Base-by-base conservation (phyloP, 1,139 yeast species). In the Lodderomyces parapsilosis region DNA sequence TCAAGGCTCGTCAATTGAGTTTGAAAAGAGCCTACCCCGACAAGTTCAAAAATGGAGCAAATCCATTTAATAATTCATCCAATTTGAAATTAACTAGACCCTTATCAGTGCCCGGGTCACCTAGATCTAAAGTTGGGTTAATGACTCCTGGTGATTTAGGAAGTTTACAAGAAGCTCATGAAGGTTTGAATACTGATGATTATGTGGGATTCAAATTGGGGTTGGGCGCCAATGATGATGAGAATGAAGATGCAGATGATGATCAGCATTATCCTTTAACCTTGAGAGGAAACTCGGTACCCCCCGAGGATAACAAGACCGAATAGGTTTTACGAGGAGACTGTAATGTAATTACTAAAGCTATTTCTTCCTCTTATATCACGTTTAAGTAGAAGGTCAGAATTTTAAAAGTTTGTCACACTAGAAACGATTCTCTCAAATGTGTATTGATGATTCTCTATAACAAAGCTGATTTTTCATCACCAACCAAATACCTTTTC, bases 71-170 rank as follows among this genome's bases (percentile, higher is more conserved):
- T 44, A 65, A 68, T 50, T 60, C 65, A 36, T 61, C 65, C 44
- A 74, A 78, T 59, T 66, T 83, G 59, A 93, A 91, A 67, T 80
- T 93, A 50, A 84, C 96, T 13, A 78, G 96, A 57, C 98, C 98
- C 11, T 74, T 93, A 54, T 85, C 95, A 47, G 98, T 89, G 13
- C 99, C 98, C 2, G 98, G 98, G 1, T 90, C 97, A 13, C 99
- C 99, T 45, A 71, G 89, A 50, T 35, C 44, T 10, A 70, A 66
- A 51, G 56, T 77, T 40, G 84, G 88, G 14, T 66, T 81, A 53
- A 90, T 89, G 96, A 93, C 99, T 1, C 99, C 99, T 0, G 99
- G 99, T 40, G 98, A 93, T 63, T 77, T 93, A 53, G 99, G 98
- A n/a, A 84, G 96, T 10, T 73, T 93, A 56, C 97, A 89, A 65